These are phyloP conservation scores for Phtheirospermum japonicum DNA, from an alignment of 257 asterid genomes.

Conservation along the genomic window DNA sequence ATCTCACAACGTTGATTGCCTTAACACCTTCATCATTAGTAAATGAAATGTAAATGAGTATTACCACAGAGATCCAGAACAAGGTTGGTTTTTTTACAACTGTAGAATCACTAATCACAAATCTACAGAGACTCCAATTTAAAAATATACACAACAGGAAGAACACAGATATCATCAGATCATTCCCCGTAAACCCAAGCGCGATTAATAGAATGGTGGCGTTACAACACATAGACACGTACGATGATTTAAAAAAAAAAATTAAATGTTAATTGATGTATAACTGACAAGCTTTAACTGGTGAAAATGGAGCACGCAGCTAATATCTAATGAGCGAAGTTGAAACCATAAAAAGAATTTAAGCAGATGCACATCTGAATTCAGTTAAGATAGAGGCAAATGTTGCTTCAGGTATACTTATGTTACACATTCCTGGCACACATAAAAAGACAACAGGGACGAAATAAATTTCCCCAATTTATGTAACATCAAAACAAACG, in stretches of 20 bases:
- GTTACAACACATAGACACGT: not conserved
- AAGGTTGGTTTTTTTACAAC: not conserved
- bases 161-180: not conserved
- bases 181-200: not conserved
- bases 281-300: not conserved
- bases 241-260: not conserved
- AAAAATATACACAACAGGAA: not conserved
- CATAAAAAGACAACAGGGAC: not conserved
- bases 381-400: not conserved
- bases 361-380: not conserved
- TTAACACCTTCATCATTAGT: not conserved
- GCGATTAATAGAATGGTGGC: not conserved
- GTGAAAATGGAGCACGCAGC: not conserved
- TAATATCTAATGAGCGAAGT: not conserved
- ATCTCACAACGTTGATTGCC: conserved; percentile 8
- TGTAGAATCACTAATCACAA: not conserved
- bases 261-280: not conserved
- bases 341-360: no score
- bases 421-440: not conserved
- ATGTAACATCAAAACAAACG: no score
- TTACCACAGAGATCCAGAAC: not conserved
- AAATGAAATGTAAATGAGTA: not conserved
- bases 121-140: not conserved
- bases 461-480: not conserved
- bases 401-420: not conserved